Evolutionary conservation across 495 filamentous ascomycete species (phyloP).

Genomic region (Lasiosphaeris hirsuta): DNA sequence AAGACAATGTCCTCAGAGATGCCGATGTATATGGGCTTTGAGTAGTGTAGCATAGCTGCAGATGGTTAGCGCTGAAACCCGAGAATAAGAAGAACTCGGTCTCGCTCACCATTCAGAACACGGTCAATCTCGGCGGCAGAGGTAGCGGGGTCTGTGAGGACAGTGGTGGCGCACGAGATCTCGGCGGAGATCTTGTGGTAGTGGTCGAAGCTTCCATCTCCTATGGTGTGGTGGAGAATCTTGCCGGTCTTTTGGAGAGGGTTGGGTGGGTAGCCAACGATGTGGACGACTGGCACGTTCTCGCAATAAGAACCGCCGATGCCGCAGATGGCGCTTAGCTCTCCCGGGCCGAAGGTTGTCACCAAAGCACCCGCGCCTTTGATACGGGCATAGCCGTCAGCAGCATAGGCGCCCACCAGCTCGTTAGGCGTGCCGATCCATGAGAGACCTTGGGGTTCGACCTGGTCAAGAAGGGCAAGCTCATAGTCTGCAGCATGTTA

Average conservation of each 20-base stretch:
- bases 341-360: slow-evolving; percentile 70
- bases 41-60: slow-evolving; percentile 26
- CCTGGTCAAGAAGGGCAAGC: slow-evolving; percentile 58
- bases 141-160: slow-evolving; percentile 30
- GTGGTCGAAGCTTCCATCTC: slow-evolving; percentile 27
- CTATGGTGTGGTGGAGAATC: slow-evolving; percentile 29
- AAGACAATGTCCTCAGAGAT: slow-evolving; percentile 34
- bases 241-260: slow-evolving; percentile 51
- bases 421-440: slow-evolving; percentile 74
- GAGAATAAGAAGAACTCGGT: too few relatives aligned
- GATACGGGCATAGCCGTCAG: slow-evolving; percentile 68
- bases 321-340: slow-evolving; percentile 66
- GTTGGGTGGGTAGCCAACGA: slow-evolving; percentile 59
- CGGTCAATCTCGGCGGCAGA: slow-evolving; percentile 41
- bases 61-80: not conserved
- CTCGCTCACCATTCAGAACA: slow-evolving; percentile 29
- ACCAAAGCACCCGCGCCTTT: slow-evolving; percentile 64
- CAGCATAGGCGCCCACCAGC: slow-evolving; percentile 56
- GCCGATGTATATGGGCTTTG: slow-evolving; percentile 24
- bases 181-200: slow-evolving; percentile 40
- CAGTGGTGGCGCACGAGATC: slow-evolving; percentile 33
- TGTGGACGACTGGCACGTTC: slow-evolving; percentile 60
- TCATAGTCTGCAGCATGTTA: slow-evolving; percentile 39
- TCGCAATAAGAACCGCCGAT: slow-evolving; percentile 63
- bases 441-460: slow-evolving; percentile 53